These are phyloP conservation scores for Leccinum sublutescens DNA, from an alignment of 768 basidiomycete species.

Conservation along the genomic window DNA sequence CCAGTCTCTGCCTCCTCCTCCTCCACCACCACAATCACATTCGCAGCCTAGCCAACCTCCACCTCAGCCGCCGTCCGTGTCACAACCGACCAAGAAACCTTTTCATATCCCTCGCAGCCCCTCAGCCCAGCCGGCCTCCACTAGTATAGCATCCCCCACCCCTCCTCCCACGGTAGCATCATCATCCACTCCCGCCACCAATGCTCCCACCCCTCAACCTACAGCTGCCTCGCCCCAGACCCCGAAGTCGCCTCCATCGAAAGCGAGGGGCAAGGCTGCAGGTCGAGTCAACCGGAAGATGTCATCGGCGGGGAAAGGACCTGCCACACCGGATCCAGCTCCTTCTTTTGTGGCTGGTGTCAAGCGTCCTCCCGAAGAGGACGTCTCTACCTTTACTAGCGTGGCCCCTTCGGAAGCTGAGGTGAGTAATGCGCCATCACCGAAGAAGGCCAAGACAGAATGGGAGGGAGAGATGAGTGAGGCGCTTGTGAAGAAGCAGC, in stretches of 20 bases:
- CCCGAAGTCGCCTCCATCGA: conserved; percentile 70
- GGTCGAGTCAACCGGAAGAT: conserved; percentile 28
- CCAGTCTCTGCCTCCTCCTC: conserved; percentile 5
- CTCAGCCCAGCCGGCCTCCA: conserved; percentile 13
- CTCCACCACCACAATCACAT: conserved; percentile 6
- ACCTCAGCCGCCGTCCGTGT: conserved; percentile 3
- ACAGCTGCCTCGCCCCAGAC: conserved; percentile 57
- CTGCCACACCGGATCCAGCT: conserved; percentile 37
- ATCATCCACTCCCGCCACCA: conserved; percentile 51
- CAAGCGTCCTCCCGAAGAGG: conserved; percentile 38
- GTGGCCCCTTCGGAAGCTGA: conserved; percentile 34
- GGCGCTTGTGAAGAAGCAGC: conserved; percentile 40
- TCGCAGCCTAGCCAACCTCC: conserved; percentile 10
- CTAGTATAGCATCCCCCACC: conserved; percentile 33
- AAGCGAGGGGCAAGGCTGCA: conserved; percentile 41
- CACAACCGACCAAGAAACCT: conserved; percentile 19
- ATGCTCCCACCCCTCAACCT: conserved; percentile 39
- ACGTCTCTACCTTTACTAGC: conserved; percentile 23
- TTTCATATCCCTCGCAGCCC: conserved; percentile 24
- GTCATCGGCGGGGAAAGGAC: conserved; percentile 32
- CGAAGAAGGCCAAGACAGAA: conserved; percentile 70
- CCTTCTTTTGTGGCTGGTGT: conserved; percentile 28
- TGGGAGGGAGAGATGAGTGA: conserved; percentile 64
- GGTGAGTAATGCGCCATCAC: conserved; percentile 54
- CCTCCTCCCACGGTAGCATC: conserved; percentile 45